These are phyloP conservation scores for Candida endomychidarum DNA, from an alignment of 805 yeast genomes.

Conservation along the genomic window DNA sequence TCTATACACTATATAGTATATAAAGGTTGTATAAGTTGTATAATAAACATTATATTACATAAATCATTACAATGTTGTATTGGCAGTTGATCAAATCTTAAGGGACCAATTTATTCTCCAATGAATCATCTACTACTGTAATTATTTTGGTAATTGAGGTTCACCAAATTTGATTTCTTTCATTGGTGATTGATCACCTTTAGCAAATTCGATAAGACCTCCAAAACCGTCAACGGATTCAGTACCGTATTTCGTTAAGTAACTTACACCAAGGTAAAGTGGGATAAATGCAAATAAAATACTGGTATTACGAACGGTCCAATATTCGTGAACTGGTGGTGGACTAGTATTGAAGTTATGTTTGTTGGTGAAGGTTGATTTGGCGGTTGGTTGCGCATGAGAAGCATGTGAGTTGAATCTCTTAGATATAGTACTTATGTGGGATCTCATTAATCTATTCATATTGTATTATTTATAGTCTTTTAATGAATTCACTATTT, in stretches of 20 bases:
- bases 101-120: no score
- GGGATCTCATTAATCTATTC: conserved; percentile 12
- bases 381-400: conserved; percentile 17
- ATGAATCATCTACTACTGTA: no score
- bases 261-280: conserved; percentile 33
- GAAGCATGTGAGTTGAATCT: conserved; percentile 18
- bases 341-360: conserved; percentile 42
- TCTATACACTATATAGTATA: neutral
- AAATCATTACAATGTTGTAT: neutral
- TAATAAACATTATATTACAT: neutral
- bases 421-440: neutral
- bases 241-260: conserved; percentile 32
- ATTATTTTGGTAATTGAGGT: conserved; percentile 25
- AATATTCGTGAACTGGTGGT: conserved; percentile 46
- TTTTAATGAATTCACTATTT: neutral
- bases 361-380: conserved; percentile 41
- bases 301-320: conserved; percentile 40
- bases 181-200: conserved; percentile 38
- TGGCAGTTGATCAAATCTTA: no score
- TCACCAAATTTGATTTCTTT: conserved; percentile 38
- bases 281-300: conserved; percentile 41
- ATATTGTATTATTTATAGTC: neutral
- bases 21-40: neutral
- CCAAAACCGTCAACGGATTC: conserved; percentile 26
- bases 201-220: conserved; percentile 34